Evolutionary conservation across 371 early-diverging fungal genomes (phyloP).

Genomic region (Batkoa obscura): DNA sequence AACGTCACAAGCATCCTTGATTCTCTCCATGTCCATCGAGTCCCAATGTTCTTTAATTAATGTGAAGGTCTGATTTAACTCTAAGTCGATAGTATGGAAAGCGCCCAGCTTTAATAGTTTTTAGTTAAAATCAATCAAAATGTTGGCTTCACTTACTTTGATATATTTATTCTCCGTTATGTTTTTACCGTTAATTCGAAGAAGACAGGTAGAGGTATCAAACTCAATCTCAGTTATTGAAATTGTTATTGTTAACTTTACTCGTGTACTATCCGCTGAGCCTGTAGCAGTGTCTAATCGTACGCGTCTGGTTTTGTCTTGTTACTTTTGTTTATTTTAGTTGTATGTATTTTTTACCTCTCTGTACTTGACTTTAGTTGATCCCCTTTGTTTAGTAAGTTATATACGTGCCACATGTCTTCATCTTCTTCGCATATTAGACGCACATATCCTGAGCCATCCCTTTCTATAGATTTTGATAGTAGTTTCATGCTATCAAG

Average conservation of each 20-base stretch:
- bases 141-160: constrained; percentile 33
- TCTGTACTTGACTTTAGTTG: constrained; percentile 66
- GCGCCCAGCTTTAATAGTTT: constrained; percentile 48
- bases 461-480: constrained; percentile 34
- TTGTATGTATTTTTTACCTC: constrained; percentile 25
- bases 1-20: constrained; percentile 77
- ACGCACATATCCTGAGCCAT: constrained; percentile 38
- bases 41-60: constrained; percentile 86
- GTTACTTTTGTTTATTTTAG: not conserved
- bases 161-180: constrained; percentile 72
- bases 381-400: constrained; percentile 76
- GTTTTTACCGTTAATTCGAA: constrained; percentile 80
- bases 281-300: constrained; percentile 71
- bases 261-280: constrained; percentile 65
- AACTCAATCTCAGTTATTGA: constrained; percentile 71
- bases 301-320: constrained; percentile 36
- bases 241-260: constrained; percentile 64
- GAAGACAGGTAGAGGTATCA: constrained; percentile 63
- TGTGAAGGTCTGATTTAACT: constrained; percentile 71
- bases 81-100: constrained; percentile 89
- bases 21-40: constrained; percentile 66
- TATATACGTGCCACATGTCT: constrained; percentile 97
- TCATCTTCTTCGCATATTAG: constrained; percentile 76
- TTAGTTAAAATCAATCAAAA: not conserved
- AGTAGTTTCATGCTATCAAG: constrained; percentile 23